A percentile compares a stretch with the other conserved stretches of the same genome.
These are phyloP conservation scores for Tubosaeta sp. DNA, from an alignment of 768 basidiomycete genomes.

Conservation along the genomic window DNA sequence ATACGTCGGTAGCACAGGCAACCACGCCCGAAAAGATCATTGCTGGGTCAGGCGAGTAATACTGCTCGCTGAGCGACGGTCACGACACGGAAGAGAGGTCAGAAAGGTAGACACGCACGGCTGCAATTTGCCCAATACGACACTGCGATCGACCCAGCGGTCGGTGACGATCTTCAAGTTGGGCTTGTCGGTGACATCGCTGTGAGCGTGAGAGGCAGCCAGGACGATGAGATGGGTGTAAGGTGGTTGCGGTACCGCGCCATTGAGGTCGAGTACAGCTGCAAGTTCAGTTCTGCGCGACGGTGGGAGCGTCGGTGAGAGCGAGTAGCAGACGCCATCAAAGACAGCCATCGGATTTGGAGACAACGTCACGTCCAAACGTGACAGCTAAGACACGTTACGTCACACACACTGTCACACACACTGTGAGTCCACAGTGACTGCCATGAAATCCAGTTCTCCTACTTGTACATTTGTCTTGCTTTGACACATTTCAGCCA, in stretches of 20 bases:
- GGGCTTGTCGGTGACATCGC: conserved; percentile 33
- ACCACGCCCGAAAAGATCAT: conserved; percentile 83
- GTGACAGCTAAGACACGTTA: too few relatives aligned
- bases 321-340: conserved; percentile 37
- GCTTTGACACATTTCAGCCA: too few relatives aligned
- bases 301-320: conserved; percentile 46
- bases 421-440: too few relatives aligned
- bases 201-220: conserved; percentile 49
- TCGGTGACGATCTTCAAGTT: conserved; percentile 40
- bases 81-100: not conserved
- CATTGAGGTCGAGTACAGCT: conserved; percentile 48
- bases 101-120: conserved; percentile 38
- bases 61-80: conserved; percentile 45
- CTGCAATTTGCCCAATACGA: conserved; percentile 54
- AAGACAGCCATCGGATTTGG: not conserved
- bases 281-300: conserved; percentile 41
- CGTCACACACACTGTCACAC: too few relatives aligned
- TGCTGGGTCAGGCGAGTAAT: conserved; percentile 72
- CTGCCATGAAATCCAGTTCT: too few relatives aligned
- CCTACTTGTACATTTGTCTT: too few relatives aligned
- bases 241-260: conserved; percentile 46
- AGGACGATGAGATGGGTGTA: conserved; percentile 46
- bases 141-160: conserved; percentile 66
- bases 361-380: too few relatives aligned
- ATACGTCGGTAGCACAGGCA: conserved; percentile 65